Percentiles rank a stretch among this genome's conserved stretches.
Evolutionary conservation across 805 yeast genomes (phyloP).

Genomic region (Kodamaea restingae): DNA sequence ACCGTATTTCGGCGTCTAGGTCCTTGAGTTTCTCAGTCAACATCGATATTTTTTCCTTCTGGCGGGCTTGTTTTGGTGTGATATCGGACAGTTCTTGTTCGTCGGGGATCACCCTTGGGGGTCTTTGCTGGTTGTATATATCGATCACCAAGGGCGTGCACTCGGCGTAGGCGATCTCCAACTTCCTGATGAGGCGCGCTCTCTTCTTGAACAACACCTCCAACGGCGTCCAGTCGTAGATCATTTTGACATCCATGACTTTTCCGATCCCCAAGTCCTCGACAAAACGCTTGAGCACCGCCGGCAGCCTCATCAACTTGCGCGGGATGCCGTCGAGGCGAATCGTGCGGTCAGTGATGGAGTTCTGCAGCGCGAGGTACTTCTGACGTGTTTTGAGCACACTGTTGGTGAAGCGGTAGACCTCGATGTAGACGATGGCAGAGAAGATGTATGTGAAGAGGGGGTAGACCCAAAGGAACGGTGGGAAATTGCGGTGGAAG

Average conservation of each 20-base stretch:
- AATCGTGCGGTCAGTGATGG: slow-evolving; percentile 58
- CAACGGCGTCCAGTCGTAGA: slow-evolving; percentile 43
- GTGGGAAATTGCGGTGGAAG: slow-evolving; percentile 34
- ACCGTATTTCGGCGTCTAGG: slow-evolving; percentile 22
- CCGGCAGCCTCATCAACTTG: slow-evolving; percentile 36
- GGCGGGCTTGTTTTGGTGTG: not conserved
- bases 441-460: slow-evolving; percentile 55
- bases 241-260: slow-evolving; percentile 48
- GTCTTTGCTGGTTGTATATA: slow-evolving; percentile 29
- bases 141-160: slow-evolving; percentile 42
- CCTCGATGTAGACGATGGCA: slow-evolving; percentile 40
- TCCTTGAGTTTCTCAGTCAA: slow-evolving; percentile 31
- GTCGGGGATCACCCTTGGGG: slow-evolving; percentile 30
- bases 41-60: slow-evolving; percentile 25
- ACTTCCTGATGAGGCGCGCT: slow-evolving; percentile 20
- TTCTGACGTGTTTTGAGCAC: slow-evolving; percentile 52
- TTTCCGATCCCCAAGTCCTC: slow-evolving; percentile 54
- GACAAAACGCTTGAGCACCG: slow-evolving; percentile 43
- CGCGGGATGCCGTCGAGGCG: slow-evolving; percentile 52
- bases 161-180: slow-evolving; percentile 42
- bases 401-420: slow-evolving; percentile 44
- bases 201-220: slow-evolving; percentile 36
- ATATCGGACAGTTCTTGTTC: not conserved
- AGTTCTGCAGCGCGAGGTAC: slow-evolving; percentile 55
- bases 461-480: slow-evolving; percentile 50